phyloP scores from a whole-genome alignment of 306 rosid species.

The Cicer bijugum region DNA sequence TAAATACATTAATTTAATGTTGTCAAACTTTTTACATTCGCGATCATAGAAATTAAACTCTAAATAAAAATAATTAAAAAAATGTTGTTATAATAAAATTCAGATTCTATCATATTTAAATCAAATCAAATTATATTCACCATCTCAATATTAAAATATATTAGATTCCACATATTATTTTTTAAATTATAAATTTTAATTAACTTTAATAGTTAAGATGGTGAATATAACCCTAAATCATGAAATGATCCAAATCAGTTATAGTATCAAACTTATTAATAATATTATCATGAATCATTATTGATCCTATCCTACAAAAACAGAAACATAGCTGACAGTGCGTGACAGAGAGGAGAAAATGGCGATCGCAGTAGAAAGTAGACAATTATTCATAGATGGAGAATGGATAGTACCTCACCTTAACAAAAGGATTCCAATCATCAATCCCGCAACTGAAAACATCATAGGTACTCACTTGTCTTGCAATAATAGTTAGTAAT shows the following conservation, averaged over 20 bases:
- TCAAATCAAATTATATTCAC: too few species aligned
- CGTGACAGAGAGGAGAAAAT: conserved; percentile 39
- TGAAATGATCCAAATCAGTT: too few species aligned
- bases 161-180: too few species aligned
- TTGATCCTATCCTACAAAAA: conserved; percentile 12
- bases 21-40: too few species aligned
- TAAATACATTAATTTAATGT: too few species aligned
- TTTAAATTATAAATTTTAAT: too few species aligned
- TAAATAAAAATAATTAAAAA: background rate
- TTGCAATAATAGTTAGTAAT: background rate
- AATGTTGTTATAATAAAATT: background rate
- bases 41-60: too few species aligned
- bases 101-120: too few species aligned
- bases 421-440: conserved; percentile 71
- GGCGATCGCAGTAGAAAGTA: conserved; percentile 61
- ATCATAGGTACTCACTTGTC: conserved; percentile 56
- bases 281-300: background rate
- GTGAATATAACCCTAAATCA: too few species aligned
- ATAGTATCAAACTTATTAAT: conserved; percentile 1
- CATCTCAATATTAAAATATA: too few species aligned
- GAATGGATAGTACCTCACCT: conserved; percentile 74
- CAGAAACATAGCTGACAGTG: conserved; percentile 2
- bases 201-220: too few species aligned
- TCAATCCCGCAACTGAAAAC: conserved; percentile 77
- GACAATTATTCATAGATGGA: conserved; percentile 80